Conservation (phyloP, 2,329 filamentous ascomycete species). For the Falciphora oryzae region DNA sequence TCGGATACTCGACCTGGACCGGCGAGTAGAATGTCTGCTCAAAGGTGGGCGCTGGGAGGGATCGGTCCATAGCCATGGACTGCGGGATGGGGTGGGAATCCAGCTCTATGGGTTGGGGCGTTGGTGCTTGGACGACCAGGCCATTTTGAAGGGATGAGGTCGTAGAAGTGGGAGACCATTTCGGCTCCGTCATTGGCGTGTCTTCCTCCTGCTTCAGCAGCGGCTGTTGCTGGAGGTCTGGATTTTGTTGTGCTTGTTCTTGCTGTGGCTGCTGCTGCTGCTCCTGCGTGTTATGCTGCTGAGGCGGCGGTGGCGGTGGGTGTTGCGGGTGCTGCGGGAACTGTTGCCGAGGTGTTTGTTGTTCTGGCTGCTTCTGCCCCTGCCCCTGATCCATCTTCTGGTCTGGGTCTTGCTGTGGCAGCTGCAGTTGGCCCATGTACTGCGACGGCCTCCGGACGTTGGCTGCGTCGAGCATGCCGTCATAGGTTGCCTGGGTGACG, state of each 20-base stretch:
- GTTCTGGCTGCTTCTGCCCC: neutral
- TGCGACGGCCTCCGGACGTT: slow-evolving; percentile 5
- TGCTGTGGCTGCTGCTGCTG: neutral
- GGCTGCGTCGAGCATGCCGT: neutral
- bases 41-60: neutral
- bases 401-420: neutral
- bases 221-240: slow-evolving; percentile 3
- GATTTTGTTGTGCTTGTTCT: neutral
- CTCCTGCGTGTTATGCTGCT: neutral
- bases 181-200: neutral
- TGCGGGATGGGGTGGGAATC: slow-evolving; percentile 1
- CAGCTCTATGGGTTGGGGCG: neutral
- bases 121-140: neutral
- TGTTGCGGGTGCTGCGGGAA: neutral
- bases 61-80: slow-evolving; percentile 2
- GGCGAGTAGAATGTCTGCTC: slow-evolving; percentile 8
- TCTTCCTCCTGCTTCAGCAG: neutral
- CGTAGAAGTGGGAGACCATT: neutral
- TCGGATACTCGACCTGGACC: slow-evolving; percentile 1
- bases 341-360: neutral
- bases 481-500: slow-evolving; percentile 9
- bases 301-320: slow-evolving; percentile 2
- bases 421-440: neutral
- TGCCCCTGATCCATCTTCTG: slow-evolving; percentile 1
- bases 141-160: neutral